Evolutionary conservation across 129 eudicot species (phyloP), one percentile per base, ranked within the genome.

Genomic region (Escallonia rubra): DNA sequence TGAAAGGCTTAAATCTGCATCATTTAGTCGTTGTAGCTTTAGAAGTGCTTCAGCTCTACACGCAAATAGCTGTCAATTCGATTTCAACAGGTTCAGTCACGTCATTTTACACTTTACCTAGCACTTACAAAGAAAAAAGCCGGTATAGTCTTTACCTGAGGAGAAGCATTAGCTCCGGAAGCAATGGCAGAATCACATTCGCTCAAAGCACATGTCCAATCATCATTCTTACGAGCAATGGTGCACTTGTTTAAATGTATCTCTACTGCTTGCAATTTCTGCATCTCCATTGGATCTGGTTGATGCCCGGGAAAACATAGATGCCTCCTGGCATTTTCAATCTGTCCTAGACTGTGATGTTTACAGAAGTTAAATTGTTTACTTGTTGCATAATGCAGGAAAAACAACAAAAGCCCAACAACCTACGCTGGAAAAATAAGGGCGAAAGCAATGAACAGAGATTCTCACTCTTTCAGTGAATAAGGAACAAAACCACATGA

Each of bases 31-130:
- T 43, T 67, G 86, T 60, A 89, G 90, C 82, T 90, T 89, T 72
- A 89, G 77, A 53, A 82, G 85, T 6, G 93, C 95, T 87, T 94
- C 99, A 9, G 99, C 97, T 86, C 80, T 84, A 74, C 97, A 84
- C 23, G 97, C 87, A 61, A 72, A 80, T 67, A 94, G 85, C 99
- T 94, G 93, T 63, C 64, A 56, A 78, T 64, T 72, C 57, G 12
- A 72, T 44, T 72, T 47, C 45, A 68, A 66, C 16, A 62, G n/a
- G 72, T 66, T 79, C 67, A 81, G 78, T 72, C 45, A 4, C 46
- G 41, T 23, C 14, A 65, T 52, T 72, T 58, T 38, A 34, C 41
- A 5, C 23, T n/a, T 40, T 41, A 1, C 34, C 13, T 8, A 59
- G 46, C 14, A 40, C 11, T 61, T 54, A 52, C 39, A 67, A 23